A percentile compares a stretch with the other conserved stretches of the same genome.
These are phyloP conservation scores for Nitzschia sp. DNA, from an alignment of 108 stramenopile genomes.

Conservation along the genomic window DNA sequence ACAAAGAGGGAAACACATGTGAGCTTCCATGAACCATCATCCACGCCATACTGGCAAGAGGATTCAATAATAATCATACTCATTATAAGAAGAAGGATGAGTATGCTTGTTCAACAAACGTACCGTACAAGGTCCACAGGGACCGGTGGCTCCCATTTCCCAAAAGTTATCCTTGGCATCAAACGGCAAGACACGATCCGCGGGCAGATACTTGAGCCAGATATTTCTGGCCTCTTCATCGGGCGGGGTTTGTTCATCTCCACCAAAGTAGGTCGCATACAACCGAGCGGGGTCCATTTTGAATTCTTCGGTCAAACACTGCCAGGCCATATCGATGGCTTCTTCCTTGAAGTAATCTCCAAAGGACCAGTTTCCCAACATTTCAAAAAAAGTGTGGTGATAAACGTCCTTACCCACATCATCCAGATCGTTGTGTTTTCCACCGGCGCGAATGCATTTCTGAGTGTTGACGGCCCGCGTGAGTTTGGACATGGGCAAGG, in stretches of 20 bases:
- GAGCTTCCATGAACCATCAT: too few species aligned
- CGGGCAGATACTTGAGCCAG: constrained; percentile 93
- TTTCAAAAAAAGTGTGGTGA: constrained; percentile 99
- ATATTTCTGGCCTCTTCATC: constrained; percentile 91
- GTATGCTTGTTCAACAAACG: too few species aligned
- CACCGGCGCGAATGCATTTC: constrained; percentile 99
- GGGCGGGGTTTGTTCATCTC: constrained; percentile 86
- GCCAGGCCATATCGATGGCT: constrained; percentile 96
- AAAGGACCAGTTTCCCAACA: constrained; percentile 99
- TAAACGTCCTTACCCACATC: constrained; percentile 99
- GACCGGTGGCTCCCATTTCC: constrained; percentile 99
- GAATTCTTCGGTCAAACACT: constrained; percentile 92
- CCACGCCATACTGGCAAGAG: too few species aligned
- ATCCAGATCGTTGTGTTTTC: constrained; percentile 99
- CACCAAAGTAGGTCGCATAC: constrained; percentile 99
- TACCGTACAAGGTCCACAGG: constrained; percentile 97
- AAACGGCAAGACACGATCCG: constrained; percentile 92
- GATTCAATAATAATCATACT: too few species aligned
- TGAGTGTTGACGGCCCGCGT: constrained; percentile 96
- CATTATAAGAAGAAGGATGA: too few species aligned
- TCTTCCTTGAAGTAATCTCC: constrained; percentile 99
- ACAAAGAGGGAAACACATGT: too few species aligned
- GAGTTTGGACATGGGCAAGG: constrained; percentile 78
- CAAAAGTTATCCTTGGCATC: constrained; percentile 98
- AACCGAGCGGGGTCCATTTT: constrained; percentile 79